phyloP scores from a whole-genome alignment of 225 moss, liverwort and hornwort species.

The Pseudisothecium myosuroides region DNA sequence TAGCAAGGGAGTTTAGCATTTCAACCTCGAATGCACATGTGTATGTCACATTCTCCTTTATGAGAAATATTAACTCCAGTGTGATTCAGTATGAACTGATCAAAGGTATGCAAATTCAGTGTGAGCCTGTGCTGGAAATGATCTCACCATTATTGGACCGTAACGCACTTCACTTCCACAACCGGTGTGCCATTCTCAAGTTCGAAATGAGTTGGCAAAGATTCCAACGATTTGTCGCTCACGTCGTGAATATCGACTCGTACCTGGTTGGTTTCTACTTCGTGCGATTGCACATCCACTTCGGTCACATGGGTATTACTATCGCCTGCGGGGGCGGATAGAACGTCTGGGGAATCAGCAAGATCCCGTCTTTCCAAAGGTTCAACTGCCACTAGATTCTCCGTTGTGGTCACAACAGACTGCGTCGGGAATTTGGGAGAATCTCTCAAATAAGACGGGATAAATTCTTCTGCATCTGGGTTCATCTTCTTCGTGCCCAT shows the following conservation, averaged over 20 bases:
- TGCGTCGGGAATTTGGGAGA: not conserved
- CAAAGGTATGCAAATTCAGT: not conserved
- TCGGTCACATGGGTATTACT: not conserved
- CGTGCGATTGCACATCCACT: not conserved
- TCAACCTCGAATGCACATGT: not conserved
- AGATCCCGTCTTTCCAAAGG: slow-evolving; percentile 1
- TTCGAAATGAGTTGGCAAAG: not conserved
- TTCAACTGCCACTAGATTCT: not conserved
- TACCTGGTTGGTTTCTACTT: not conserved
- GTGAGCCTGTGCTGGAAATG: not conserved
- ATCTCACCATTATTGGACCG: slow-evolving; percentile 20
- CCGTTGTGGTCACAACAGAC: not conserved
- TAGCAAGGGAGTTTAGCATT: not conserved
- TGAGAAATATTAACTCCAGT: not conserved
- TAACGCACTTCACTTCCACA: slow-evolving; percentile 17
- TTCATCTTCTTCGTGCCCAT: slow-evolving; percentile 42
- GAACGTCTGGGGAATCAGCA: not conserved
- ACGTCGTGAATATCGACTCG: not conserved
- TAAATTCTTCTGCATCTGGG: slow-evolving; percentile 47
- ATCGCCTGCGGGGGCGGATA: not conserved
- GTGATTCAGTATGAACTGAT: not conserved
- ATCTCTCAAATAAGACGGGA: slow-evolving; percentile 35
- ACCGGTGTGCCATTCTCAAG: not conserved
- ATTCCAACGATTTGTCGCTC: not conserved
- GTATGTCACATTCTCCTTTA: not conserved